Base-by-base conservation (phyloP, 306 rosid species). In the Gynostemma pentaphyllum region DNA sequence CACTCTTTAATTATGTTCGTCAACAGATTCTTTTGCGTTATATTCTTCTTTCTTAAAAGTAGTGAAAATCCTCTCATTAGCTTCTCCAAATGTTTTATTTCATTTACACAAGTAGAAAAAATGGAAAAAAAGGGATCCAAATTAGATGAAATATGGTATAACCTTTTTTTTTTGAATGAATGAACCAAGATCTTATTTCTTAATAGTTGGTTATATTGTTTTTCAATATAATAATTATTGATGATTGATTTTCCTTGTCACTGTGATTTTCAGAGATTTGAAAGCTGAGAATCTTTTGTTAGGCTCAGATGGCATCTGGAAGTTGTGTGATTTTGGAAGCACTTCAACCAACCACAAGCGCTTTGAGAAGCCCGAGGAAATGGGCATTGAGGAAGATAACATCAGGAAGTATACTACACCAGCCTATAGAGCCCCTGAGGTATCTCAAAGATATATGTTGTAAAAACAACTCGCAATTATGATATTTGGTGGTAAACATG, bases 381-480 rank as follows among this genome's bases (percentile, higher is more conserved):
- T 92, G 99, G 99, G 99, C 48, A 79, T 92, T 66, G 99, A 88
- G 75, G 99, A 92, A 78, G 99, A 92, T 77, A 92, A 84, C 80
- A 92, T 92, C 83, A 88, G 99, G 80, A 92, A 92, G 85, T 70
- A 84, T 77, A 92, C 99, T 42, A 92, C 99, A 45, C 99, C 99
- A 13, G 99, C 99, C 57, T 92, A 92, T 71, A 84, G 99, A 74
- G 78, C 98, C 48, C 96, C 99, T 1, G 99, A 92, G 96, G 99
- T 84, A 50, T 70, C 26, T 65, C 47, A 15, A 23, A 30, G 45
- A 62, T 32, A 53, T 68, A 15, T 74, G 16, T 78, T 45, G 45
- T 24, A 44, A 4, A 7, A 39, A 22, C 13, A 23, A 7, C 36
- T 40, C 24, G 22, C 23, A 40, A 45, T 14, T 61, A 29, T 39